Percentiles rank a stretch among this genome's conserved stretches.
Evolutionary conservation across 495 filamentous ascomycete species (phyloP).

Genomic region (Darksidea phi): DNA sequence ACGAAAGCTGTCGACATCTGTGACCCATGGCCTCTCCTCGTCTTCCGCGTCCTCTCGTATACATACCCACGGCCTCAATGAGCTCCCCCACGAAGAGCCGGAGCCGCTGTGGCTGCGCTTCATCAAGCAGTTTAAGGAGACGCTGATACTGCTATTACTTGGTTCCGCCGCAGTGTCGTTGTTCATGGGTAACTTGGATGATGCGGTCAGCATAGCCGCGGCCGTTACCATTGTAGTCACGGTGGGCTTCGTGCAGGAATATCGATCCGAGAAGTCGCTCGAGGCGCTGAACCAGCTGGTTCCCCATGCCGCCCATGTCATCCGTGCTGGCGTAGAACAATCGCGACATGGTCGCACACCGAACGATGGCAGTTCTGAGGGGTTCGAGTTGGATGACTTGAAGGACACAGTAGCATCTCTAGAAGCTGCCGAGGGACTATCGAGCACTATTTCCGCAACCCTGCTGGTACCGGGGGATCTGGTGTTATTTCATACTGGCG

Average conservation of each 20-base stretch:
- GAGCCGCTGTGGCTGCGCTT: conserved; percentile 95
- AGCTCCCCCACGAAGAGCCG: conserved; percentile 88
- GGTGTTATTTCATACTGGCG: conserved; percentile 89
- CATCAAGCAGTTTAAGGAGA: conserved; percentile 92
- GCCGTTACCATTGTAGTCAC: conserved; percentile 96
- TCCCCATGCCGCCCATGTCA: conserved; percentile 88
- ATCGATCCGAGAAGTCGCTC: conserved; percentile 94
- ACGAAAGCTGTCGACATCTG: conserved; percentile 74
- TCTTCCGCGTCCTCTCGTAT: conserved; percentile 77
- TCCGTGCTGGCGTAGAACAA: conserved; percentile 51
- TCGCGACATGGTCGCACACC: conserved; percentile 18
- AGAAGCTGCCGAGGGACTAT: conserved; percentile 65
- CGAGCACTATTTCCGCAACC: conserved; percentile 77
- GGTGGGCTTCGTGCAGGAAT: conserved; percentile 96
- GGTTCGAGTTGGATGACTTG: conserved; percentile 39
- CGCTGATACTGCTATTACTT: conserved; percentile 84
- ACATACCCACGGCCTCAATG: conserved; percentile 81
- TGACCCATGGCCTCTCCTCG: conserved; percentile 74
- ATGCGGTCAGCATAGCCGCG: conserved; percentile 90
- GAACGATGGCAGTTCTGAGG: conserved; percentile 37
- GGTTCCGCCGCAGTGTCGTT: conserved; percentile 86
- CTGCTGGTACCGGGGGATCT: conserved; percentile 90
- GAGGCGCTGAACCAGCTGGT: conserved; percentile 92
- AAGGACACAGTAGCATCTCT: conserved; percentile 42
- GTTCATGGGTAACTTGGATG: conserved; percentile 90